Percentiles rank a stretch among this genome's conserved stretches.
phyloP scores from a whole-genome alignment of 768 basidiomycete species.

The Rossbeevera mucosa region DNA sequence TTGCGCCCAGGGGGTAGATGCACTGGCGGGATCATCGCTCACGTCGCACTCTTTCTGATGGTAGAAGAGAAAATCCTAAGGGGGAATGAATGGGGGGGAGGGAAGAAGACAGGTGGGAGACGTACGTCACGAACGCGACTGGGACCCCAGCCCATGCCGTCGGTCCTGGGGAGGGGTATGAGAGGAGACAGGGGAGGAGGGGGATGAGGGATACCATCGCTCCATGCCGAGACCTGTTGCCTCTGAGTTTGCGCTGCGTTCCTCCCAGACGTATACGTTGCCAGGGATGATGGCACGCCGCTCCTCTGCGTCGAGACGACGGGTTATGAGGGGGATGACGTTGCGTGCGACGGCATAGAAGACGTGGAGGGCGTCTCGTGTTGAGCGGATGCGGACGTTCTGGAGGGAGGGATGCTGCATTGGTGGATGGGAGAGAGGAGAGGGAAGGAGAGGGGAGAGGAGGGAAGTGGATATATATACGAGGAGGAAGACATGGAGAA shows the following conservation, averaged over 20 bases:
- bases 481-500: constrained; percentile 24
- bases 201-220: constrained; percentile 49
- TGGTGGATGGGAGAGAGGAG: constrained; percentile 15
- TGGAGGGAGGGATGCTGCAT: constrained; percentile 78
- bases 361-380: constrained; percentile 75
- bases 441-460: constrained; percentile 26
- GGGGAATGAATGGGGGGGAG: constrained; percentile 4
- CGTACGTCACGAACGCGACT: constrained; percentile 58
- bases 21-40: constrained; percentile 35
- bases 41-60: constrained; percentile 45
- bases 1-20: constrained; percentile 71
- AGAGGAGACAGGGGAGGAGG: neutral
- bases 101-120: neutral
- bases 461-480: constrained; percentile 34
- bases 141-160: constrained; percentile 21
- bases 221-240: constrained; percentile 83
- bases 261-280: constrained; percentile 87
- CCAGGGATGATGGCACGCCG: constrained; percentile 67
- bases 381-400: constrained; percentile 73
- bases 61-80: constrained; percentile 53
- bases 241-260: constrained; percentile 79
- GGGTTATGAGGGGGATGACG: constrained; percentile 68
- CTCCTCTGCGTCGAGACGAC: constrained; percentile 80
- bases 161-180: neutral
- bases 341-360: constrained; percentile 73